Evolutionary conservation across 345 rosid species (phyloP).

Genomic region (Conringia planisiliqua): DNA sequence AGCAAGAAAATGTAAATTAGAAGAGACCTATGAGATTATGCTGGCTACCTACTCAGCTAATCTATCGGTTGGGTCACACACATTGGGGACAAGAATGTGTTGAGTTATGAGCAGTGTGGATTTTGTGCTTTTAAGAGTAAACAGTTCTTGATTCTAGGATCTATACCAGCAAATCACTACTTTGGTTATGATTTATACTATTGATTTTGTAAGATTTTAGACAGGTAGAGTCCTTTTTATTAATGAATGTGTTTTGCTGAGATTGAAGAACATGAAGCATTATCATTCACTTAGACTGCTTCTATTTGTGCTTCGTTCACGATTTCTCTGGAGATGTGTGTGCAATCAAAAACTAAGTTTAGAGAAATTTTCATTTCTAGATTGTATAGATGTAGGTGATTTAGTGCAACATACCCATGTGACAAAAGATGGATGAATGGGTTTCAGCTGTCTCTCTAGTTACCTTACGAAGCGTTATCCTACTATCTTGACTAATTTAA

Average conservation of each 20-base stretch:
- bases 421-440: neutral
- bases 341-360: neutral
- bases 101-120: neutral
- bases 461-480: neutral
- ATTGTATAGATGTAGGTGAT: neutral
- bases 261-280: neutral
- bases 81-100: constrained; percentile 8
- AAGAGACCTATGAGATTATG: neutral
- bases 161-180: neutral
- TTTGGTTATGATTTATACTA: neutral
- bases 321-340: neutral
- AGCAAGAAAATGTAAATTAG: neutral
- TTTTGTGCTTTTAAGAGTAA: neutral
- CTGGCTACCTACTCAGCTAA: neutral
- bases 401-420: neutral
- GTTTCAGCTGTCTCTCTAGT: neutral
- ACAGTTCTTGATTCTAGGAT: neutral
- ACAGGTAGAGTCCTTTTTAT: too few relatives aligned
- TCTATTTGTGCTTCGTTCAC: neutral
- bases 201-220: neutral
- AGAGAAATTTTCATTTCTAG: neutral
- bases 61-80: constrained; percentile 1
- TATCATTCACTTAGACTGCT: neutral
- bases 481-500: neutral
- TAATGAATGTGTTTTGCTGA: neutral